Base-by-base conservation (phyloP, 352 stramenopile genomes). In the Pythium volutum region DNA sequence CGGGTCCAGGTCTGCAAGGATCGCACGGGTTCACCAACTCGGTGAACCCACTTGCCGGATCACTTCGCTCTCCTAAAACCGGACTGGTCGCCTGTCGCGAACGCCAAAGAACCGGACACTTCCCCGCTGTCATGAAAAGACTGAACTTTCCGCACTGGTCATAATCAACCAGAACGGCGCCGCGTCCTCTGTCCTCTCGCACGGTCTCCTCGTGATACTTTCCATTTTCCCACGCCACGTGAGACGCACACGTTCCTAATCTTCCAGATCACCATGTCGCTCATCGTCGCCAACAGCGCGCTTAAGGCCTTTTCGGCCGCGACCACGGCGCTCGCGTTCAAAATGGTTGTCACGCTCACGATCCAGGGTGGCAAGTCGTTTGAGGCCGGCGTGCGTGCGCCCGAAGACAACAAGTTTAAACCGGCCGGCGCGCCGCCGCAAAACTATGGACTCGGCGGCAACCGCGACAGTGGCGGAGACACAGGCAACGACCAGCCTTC, bases 281-380 rank as follows among this genome's bases (percentile, higher is more conserved):
- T 59, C 6, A 10, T 65, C 36, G 58, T 46, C 5, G 25, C 59
- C 22, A 62, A 34, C 47, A 38, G 47, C 42, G 42, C 51, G 33
- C 31, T 67, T 33, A 67, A 67, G 60, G 49, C 60, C 2, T 67
- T 67, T 16, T 49, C 60, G 5, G 36, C 43, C n/a, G 53, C 29
- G 48, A 56, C 62, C 15, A 64, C 49, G 9, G 48, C 55, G 53
- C 62, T 69, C 22, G 59, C 46, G 8, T 39, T 64, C 62, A 69
- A 69, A 25, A 64, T 67, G 61, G 48, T 62, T 12, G 55, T 55
- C 16, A 70, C 63, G 50, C 53, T 67, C 25, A 22, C 41, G 39
- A 64, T 76, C 26, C 69, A 79, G 53, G 69, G 62, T 56, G 62
- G 59, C 62, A 76, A 76, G 66, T 64, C 59, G n/a, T 75, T 79